phyloP scores from a whole-genome alignment of 2,329 filamentous ascomycete species.

The Arthrinium phaeospermum region DNA sequence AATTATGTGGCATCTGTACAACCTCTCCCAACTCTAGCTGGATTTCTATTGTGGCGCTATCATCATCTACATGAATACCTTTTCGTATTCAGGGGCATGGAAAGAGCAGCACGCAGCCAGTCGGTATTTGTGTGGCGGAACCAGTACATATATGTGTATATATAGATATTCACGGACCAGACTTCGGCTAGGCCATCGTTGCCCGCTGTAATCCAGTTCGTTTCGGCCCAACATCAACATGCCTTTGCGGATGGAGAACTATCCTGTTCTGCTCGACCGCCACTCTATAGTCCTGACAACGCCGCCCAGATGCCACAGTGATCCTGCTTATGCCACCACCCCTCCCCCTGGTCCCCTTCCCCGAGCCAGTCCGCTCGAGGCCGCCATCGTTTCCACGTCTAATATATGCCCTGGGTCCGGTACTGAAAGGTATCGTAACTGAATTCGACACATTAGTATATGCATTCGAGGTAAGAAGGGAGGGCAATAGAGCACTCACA shows the following conservation, averaged over 20 bases:
- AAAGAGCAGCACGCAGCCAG: not conserved
- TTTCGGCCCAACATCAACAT: constrained; percentile 11
- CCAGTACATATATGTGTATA: constrained; percentile 11
- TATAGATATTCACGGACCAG: not conserved
- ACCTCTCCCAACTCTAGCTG: not conserved
- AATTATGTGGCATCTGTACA: not conserved
- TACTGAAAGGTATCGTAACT: constrained; percentile 90
- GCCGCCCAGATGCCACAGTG: constrained; percentile 18
- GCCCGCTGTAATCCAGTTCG: not conserved
- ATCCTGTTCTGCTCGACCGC: constrained; percentile 10
- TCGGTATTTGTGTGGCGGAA: not conserved
- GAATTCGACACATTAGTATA: not conserved
- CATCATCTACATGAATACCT: too few relatives aligned
- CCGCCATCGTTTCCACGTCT: not conserved
- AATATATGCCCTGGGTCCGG: constrained; percentile 87
- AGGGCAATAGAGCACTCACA: constrained; percentile 57
- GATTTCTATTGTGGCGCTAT: not conserved
- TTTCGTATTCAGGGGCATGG: not conserved
- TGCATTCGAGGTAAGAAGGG: not conserved
- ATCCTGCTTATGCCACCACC: not conserved
- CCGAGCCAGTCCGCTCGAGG: not conserved
- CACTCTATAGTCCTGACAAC: constrained; percentile 19
- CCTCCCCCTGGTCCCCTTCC: not conserved
- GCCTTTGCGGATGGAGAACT: constrained; percentile 8
- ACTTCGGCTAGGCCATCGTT: not conserved